Conservation (phyloP, 2,329 filamentous ascomycete genomes). For the Neofusicoccum sp. region DNA sequence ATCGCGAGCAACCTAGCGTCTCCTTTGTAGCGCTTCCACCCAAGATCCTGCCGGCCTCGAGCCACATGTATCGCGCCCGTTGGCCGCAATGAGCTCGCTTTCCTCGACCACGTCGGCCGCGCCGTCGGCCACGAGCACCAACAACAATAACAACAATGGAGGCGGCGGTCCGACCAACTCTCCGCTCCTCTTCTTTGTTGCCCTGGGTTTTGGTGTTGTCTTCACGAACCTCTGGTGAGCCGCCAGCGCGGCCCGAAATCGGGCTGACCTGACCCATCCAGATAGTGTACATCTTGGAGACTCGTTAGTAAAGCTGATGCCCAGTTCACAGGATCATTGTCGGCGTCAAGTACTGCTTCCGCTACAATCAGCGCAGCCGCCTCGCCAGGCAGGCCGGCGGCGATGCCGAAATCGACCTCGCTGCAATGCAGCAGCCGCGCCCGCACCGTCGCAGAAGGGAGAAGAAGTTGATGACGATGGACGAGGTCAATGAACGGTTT, state of each 20-base stretch:
- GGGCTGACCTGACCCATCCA: neutral
- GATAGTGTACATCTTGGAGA: neutral
- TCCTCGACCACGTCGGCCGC: conserved; percentile 25
- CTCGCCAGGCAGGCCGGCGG: conserved; percentile 76
- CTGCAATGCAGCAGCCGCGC: conserved; percentile 80
- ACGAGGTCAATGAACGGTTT: conserved; percentile 97
- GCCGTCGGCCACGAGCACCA: conserved; percentile 24
- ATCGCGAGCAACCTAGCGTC: neutral
- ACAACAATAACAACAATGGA: conserved; percentile 32
- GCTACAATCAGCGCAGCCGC: conserved; percentile 94
- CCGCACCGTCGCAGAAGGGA: conserved; percentile 86
- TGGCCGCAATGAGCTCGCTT: conserved; percentile 1
- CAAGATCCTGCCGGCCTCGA: neutral
- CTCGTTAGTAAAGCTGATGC: neutral
- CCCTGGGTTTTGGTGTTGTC: conserved; percentile 93
- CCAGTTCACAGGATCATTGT: conserved; percentile 83
- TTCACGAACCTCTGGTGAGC: conserved; percentile 97
- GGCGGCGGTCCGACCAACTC: conserved; percentile 64
- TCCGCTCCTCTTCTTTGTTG: conserved; percentile 88
- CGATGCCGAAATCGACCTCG: conserved; percentile 80
- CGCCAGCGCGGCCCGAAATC: neutral
- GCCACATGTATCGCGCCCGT: conserved; percentile 10
- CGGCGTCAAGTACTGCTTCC: conserved; percentile 98
- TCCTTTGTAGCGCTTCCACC: neutral
- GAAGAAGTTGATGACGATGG: conserved; percentile 99